phyloP scores from a whole-genome alignment of 805 yeast species.

The Kuraishia hungarica region DNA sequence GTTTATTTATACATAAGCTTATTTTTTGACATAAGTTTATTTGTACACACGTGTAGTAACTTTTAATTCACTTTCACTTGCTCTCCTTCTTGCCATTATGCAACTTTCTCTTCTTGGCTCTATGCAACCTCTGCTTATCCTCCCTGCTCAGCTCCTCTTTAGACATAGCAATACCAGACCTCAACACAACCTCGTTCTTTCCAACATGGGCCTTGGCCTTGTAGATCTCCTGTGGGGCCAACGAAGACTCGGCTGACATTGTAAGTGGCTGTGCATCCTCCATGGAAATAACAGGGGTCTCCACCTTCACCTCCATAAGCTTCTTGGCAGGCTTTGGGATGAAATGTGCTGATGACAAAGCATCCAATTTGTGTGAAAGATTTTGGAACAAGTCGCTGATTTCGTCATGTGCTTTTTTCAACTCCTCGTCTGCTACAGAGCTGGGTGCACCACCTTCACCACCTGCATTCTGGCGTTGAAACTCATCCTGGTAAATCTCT shows the following conservation, averaged over 20 bases:
- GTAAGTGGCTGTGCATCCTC: constrained; percentile 95
- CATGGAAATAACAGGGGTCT: constrained; percentile 77
- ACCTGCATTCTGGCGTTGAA: constrained; percentile 29
- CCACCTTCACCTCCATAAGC: constrained; percentile 71
- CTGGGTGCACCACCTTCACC: constrained; percentile 18
- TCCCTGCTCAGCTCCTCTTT: constrained; percentile 77
- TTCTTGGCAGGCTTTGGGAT: constrained; percentile 86
- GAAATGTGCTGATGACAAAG: constrained; percentile 90
- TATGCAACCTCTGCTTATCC: constrained; percentile 79
- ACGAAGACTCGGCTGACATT: constrained; percentile 57
- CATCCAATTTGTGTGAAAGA: constrained; percentile 68
- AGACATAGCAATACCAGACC: constrained; percentile 73
- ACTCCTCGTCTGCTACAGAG: constrained; percentile 45
- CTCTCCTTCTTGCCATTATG: background rate
- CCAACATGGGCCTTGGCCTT: constrained; percentile 33
- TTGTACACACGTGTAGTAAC: no score
- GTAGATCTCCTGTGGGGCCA: constrained; percentile 95
- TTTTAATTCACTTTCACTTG: background rate
- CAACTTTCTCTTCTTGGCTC: constrained; percentile 67
- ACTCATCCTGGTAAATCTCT: constrained; percentile 85
- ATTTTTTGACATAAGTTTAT: no score
- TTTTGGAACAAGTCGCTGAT: constrained; percentile 55
- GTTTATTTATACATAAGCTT: background rate
- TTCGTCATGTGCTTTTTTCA: constrained; percentile 73
- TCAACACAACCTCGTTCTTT: constrained; percentile 54